Evolutionary conservation across 139 green algal genomes (phyloP).

Genomic region (Gonium pectorale): DNA sequence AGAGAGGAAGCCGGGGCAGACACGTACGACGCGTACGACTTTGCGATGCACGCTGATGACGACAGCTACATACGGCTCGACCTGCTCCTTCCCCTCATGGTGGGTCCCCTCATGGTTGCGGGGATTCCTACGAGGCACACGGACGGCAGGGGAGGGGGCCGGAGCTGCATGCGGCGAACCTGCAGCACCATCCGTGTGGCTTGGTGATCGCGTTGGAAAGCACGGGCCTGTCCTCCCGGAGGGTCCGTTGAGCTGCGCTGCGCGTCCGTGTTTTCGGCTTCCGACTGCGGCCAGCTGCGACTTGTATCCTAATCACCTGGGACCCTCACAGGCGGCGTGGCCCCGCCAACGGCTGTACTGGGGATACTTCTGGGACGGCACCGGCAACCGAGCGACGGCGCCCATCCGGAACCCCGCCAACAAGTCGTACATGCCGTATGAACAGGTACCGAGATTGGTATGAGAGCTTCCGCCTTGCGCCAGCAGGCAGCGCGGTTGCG

Average conservation of each 20-base stretch:
- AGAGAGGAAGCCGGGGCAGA: neutral
- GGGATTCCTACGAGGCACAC: too few species aligned
- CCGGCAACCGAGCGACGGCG: conserved; percentile 51
- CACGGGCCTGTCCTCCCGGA: too few species aligned
- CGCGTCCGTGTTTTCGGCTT: too few species aligned
- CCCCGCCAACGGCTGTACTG: conserved; percentile 66
- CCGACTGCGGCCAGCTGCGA: neutral
- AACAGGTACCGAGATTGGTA: conserved; percentile 68
- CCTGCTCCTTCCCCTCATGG: conserved; percentile 63
- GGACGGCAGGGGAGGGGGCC: too few species aligned
- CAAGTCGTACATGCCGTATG: conserved; percentile 73
- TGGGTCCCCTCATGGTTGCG: conserved; percentile 30
- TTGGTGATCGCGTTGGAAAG: too few species aligned
- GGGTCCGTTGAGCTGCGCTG: too few species aligned
- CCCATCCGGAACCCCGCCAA: conserved; percentile 75
- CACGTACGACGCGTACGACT: conserved; percentile 41
- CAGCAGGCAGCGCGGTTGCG: too few species aligned
- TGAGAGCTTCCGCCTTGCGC: too few species aligned
- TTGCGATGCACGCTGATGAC: conserved; percentile 76
- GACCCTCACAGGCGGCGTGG: conserved; percentile 44
- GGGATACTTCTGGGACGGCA: conserved; percentile 77
- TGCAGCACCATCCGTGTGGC: too few species aligned
- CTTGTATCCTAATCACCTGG: neutral
- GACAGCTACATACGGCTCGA: conserved; percentile 76
- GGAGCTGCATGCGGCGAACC: too few species aligned